Evolutionary conservation across 257 asterid genomes (phyloP).

Genomic region (Solanum habrochaites): DNA sequence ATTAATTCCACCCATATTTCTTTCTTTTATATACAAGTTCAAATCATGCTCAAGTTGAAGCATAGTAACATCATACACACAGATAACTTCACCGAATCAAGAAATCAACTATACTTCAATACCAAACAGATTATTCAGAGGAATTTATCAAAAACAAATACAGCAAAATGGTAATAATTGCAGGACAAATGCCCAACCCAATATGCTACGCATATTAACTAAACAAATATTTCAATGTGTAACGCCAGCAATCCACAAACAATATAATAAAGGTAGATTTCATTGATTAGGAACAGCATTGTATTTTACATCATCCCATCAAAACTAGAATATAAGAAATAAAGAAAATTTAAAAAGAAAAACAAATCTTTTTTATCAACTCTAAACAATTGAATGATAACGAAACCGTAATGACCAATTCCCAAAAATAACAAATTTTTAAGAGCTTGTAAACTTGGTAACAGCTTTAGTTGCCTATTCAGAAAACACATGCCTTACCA

Average conservation of each 20-base stretch:
- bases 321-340: neutral
- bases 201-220: too few species aligned
- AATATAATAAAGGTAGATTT: neutral
- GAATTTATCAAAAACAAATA: neutral
- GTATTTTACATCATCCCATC: neutral
- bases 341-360: neutral
- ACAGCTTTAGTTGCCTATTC: constrained; percentile 1
- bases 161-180: neutral
- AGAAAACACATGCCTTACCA: neutral
- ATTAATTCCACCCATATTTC: neutral
- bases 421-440: neutral
- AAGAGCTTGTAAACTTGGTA: neutral
- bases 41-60: too few species aligned
- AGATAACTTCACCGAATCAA: neutral
- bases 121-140: neutral
- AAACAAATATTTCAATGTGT: neutral
- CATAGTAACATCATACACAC: neutral
- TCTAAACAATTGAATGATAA: neutral
- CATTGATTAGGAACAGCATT: neutral
- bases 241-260: neutral
- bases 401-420: neutral
- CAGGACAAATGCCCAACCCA: neutral
- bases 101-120: neutral
- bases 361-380: neutral
- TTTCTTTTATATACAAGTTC: neutral